phyloP scores from a whole-genome alignment of 148 eudicot genomes.

The Talinum fruticosum region DNA sequence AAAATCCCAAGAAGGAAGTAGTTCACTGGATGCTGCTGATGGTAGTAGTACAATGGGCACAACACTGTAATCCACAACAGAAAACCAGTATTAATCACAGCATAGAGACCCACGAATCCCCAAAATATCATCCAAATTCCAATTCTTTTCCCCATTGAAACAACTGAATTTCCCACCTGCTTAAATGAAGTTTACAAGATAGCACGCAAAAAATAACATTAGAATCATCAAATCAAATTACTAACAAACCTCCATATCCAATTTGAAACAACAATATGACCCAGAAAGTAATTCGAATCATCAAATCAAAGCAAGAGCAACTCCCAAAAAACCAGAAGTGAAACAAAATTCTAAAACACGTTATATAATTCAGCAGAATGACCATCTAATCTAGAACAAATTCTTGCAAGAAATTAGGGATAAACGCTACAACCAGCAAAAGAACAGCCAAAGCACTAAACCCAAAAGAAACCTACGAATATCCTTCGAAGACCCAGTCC shows the following conservation, averaged over 20 bases:
- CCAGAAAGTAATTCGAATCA: too few species aligned
- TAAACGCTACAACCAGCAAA: background rate
- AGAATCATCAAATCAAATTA: too few species aligned
- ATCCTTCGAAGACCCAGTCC: background rate
- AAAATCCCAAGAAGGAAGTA: constrained; percentile 59
- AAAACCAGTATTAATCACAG: constrained; percentile 1
- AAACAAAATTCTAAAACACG: too few species aligned
- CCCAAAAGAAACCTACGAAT: background rate
- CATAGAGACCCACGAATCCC: background rate
- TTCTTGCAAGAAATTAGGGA: too few species aligned
- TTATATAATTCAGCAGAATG: background rate
- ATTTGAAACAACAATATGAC: too few species aligned
- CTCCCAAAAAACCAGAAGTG: background rate
- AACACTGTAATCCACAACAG: constrained; percentile 35
- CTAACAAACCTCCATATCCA: background rate
- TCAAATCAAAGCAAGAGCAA: too few species aligned
- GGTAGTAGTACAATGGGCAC: constrained; percentile 57
- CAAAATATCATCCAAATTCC: background rate
- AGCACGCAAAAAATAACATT: too few species aligned
- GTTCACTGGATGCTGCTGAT: constrained; percentile 59
- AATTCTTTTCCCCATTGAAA: background rate
- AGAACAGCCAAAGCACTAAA: background rate
- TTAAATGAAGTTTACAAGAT: too few species aligned
- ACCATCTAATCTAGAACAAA: constrained; percentile 1
- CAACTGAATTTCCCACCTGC: background rate